A percentile compares a stretch with the other conserved stretches of the same genome.
Conservation (phyloP, 1,284 basidiomycete genomes). For the Pseudozyma pruni region DNA sequence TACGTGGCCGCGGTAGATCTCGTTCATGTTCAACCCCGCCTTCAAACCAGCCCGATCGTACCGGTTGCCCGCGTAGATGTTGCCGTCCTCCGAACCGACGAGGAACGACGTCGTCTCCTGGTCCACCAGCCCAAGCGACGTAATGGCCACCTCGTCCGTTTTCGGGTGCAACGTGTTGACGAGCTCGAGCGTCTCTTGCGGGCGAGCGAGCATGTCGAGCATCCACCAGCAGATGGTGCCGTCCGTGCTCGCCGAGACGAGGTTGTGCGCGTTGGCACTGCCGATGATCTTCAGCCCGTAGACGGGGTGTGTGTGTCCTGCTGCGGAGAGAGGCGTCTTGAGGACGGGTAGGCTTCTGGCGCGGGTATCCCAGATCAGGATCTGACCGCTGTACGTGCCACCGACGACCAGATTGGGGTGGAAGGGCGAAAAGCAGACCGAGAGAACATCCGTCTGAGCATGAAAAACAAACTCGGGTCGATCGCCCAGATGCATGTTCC, state of each 20-base stretch:
- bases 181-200: constrained; percentile 69
- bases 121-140: constrained; percentile 88
- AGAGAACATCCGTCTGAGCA: constrained; percentile 95
- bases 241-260: constrained; percentile 94
- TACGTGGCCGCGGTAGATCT: constrained; percentile 89
- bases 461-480: constrained; percentile 98
- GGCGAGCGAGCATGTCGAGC: constrained; percentile 96
- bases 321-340: constrained; percentile 88
- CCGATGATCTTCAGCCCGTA: constrained; percentile 98
- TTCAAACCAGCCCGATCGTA: constrained; percentile 96
- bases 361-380: constrained; percentile 97
- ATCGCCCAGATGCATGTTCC: constrained; percentile 94
- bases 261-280: constrained; percentile 95
- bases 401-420: constrained; percentile 97
- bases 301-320: constrained; percentile 97
- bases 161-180: constrained; percentile 49
- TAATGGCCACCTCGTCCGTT: constrained; percentile 90
- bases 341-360: constrained; percentile 87
- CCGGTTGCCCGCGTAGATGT: constrained; percentile 91
- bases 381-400: constrained; percentile 97
- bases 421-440: constrained; percentile 95
- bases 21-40: constrained; percentile 85
- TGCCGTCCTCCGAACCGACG: constrained; percentile 97
- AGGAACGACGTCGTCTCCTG: constrained; percentile 95
- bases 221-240: constrained; percentile 97